Base-by-base conservation (phyloP, 768 basidiomycete genomes). In the Leccinum disarticulatum region DNA sequence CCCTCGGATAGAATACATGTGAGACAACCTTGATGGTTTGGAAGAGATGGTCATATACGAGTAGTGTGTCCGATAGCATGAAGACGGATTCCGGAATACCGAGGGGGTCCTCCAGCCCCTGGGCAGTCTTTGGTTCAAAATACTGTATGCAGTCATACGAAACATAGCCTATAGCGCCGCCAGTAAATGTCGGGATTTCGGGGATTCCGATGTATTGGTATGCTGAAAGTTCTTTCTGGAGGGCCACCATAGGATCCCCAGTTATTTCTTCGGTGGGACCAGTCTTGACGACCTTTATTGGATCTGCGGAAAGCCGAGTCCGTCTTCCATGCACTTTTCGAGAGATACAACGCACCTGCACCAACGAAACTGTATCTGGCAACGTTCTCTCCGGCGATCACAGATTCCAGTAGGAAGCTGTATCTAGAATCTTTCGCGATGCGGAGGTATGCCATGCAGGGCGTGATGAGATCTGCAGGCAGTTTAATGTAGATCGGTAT, bases 321-420 rank as follows among this genome's bases (percentile, higher is more conserved):
- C 27, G 36, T 19, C 36, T 47, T 52, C 48, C 38, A 9, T 25
- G 49, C 27, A 36, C 19, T 56, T 55, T 33, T 22, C 22, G 43
- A 56, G 36, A 41, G 48, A 57, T 35, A 10, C 35, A 73, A 77
- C 82, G 69, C 70, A 96, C 96, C 93, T 73, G 95, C 87, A 41
- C 97, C 97, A 61, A 99, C 90, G 76, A 98, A 98, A 68, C 92
- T 94, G 76, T 96, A 99, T 55, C 97, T 85, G 35, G 91, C 95
- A 52, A 96, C 78, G 70, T 86, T 92, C 78, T 97, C 93, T 46
- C 95, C 95, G 30, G 85, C 90, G 30, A 93, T 81, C 48, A 98
- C 90, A 50, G 93, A 95, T 74, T 99, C 97, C 47, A 99, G 82
- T 51, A 99, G 77, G 74, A 98, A 99, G 72, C 92, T 95, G 78